These are phyloP conservation scores for Echeveria elegans DNA, from an alignment of 164 flowering plant species.

Conservation along the genomic window DNA sequence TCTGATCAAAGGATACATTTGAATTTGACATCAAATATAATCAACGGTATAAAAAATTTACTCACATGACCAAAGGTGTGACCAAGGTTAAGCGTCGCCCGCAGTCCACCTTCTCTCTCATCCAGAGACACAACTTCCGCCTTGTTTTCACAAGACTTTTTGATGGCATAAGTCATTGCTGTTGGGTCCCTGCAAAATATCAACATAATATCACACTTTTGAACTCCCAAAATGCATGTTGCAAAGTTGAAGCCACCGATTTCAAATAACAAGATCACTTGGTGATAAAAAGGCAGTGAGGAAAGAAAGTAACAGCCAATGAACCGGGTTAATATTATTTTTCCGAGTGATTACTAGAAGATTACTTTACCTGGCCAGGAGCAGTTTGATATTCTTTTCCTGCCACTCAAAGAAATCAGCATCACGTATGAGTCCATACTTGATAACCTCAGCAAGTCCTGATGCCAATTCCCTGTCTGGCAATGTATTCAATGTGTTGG, in stretches of 20 bases:
- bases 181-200: slow-evolving; percentile 60
- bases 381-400: slow-evolving; percentile 73
- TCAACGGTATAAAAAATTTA: neutral
- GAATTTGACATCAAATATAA: neutral
- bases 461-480: slow-evolving; percentile 95
- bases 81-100: slow-evolving; percentile 94
- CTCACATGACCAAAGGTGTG: slow-evolving; percentile 99
- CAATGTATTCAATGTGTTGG: slow-evolving; percentile 80
- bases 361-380: slow-evolving; percentile 62
- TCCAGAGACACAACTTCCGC: slow-evolving; percentile 95
- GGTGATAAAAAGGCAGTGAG: neutral
- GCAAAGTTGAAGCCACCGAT: neutral
- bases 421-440: slow-evolving; percentile 97
- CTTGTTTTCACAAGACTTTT: slow-evolving; percentile 95
- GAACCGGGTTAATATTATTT: neutral
- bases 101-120: slow-evolving; percentile 91
- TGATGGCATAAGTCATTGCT: slow-evolving; percentile 84
- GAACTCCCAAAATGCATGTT: neutral
- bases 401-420: slow-evolving; percentile 95
- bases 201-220: neutral
- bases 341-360: neutral
- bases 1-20: neutral
- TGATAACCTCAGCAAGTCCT: slow-evolving; percentile 86
- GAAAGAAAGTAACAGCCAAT: neutral
- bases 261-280: neutral